These are phyloP conservation scores for Penicillium aurantiogriseum DNA, from an alignment of 2,329 filamentous ascomycete genomes.

Conservation along the genomic window DNA sequence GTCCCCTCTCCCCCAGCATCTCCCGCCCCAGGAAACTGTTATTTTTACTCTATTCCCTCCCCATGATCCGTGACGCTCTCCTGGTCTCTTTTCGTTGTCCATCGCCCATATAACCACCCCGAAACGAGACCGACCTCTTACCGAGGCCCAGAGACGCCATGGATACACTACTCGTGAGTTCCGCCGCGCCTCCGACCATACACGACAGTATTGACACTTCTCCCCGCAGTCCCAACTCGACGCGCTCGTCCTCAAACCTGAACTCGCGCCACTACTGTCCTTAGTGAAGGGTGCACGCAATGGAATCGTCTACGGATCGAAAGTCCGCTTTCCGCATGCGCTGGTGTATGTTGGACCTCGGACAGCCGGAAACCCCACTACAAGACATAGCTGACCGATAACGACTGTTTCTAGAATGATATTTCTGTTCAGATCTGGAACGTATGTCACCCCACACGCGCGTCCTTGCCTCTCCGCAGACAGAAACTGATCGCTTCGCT, in stretches of 20 bases:
- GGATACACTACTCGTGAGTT: slow-evolving; percentile 37
- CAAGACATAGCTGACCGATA: slow-evolving; percentile 15
- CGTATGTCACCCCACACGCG: slow-evolving; percentile 53
- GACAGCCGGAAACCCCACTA: background rate
- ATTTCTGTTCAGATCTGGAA: slow-evolving; percentile 89
- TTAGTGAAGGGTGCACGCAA: slow-evolving; percentile 93
- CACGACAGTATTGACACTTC: background rate
- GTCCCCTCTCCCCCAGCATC: slow-evolving; percentile 21
- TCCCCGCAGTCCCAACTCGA: slow-evolving; percentile 64
- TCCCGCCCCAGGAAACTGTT: background rate
- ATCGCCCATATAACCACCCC: slow-evolving; percentile 13
- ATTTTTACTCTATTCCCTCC: slow-evolving; percentile 11
- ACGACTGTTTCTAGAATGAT: slow-evolving; percentile 67
- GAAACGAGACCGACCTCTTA: slow-evolving; percentile 20
- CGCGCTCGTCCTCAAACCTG: slow-evolving; percentile 74
- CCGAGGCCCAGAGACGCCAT: slow-evolving; percentile 34
- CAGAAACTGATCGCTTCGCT: slow-evolving; percentile 14
- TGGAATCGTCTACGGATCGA: slow-evolving; percentile 93
- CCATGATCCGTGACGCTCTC: slow-evolving; percentile 3
- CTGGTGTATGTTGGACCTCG: slow-evolving; percentile 62
- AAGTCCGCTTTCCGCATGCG: slow-evolving; percentile 97
- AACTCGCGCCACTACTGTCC: slow-evolving; percentile 79
- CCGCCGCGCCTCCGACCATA: slow-evolving; percentile 1
- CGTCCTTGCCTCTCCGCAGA: slow-evolving; percentile 4
- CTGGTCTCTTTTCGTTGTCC: slow-evolving; percentile 11